Base-by-base conservation (phyloP, 192 early-diverging fungal species). In the Paraglomus occultum region DNA sequence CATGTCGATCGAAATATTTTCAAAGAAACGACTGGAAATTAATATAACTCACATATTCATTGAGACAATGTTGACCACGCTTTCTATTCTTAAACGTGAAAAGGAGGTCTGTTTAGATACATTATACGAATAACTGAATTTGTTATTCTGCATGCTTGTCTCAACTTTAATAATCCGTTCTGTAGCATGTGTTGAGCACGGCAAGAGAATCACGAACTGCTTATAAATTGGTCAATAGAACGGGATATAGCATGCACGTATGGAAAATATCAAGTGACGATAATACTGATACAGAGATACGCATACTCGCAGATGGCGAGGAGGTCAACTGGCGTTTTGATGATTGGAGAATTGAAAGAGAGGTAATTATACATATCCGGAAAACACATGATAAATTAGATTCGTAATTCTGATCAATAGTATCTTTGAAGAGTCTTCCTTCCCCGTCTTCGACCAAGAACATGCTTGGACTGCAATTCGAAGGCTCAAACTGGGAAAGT, bases 241-340 rank as follows among this genome's bases (percentile, higher is more conserved):
- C 96, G 39, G 97, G 97, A 0, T 92, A 95, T 60, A 78, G 87
- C 51, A 84, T 97, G 58, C 84, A 90, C 64, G 82, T 99, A n/a
- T 98, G 95, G 95, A 86, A 87, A 14, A 89, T 86, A 31, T 73
- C 84, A 38, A 51, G 70, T 8, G 81, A 80, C 64, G 79, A 83
- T 67, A 85, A 83, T 20, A 82, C 79, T 47, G 90, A 90, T 8
- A 89, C 89, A 31, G 84, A 85, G 18, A 80, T 98, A 39, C 79
- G 85, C 38, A 75, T 85, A 67, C 59, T 95, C n/a, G 76, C 82
- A 18, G 85, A 93, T 69, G 88, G 89, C 15, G 77, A 85, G 23
- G 89, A 89, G 20, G 80, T 94, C 15, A 84, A 91, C 48, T 98
- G 96, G 96, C 84, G 93, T n/a, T 97, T 97, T 70, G 95, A 95